Conservation (phyloP, 768 basidiomycete genomes). For the Lentinula raphanica region DNA sequence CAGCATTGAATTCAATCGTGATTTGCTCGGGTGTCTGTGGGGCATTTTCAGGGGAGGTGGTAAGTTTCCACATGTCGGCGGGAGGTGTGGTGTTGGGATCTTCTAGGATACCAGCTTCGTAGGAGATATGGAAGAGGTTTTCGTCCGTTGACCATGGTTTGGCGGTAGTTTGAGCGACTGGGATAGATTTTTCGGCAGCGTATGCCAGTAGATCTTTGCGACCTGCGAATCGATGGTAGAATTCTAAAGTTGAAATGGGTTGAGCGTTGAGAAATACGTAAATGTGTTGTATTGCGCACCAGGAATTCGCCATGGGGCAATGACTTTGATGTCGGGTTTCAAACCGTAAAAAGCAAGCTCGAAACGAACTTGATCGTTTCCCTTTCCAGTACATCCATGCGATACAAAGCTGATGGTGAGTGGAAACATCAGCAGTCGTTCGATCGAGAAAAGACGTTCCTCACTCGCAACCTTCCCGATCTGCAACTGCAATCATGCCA, state of each 20-base stretch:
- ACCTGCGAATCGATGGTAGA: constrained; percentile 96
- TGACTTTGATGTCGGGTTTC: constrained; percentile 97
- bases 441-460: constrained; percentile 30
- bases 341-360: constrained; percentile 98
- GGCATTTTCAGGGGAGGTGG: constrained; percentile 74
- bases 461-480: constrained; percentile 91
- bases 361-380: constrained; percentile 99
- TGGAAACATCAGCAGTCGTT: not conserved
- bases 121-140: constrained; percentile 99
- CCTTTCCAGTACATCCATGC: constrained; percentile 99
- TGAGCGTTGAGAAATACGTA: not conserved
- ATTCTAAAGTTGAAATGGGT: constrained; percentile 44
- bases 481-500: constrained; percentile 94
- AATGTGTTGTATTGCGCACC: constrained; percentile 38
- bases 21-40: constrained; percentile 76
- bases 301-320: constrained; percentile 96
- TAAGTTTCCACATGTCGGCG: constrained; percentile 98
- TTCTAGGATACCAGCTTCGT: constrained; percentile 98
- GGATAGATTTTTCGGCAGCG: constrained; percentile 83
- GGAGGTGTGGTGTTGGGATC: constrained; percentile 94
- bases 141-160: constrained; percentile 99
- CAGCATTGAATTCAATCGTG: constrained; percentile 78
- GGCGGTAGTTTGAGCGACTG: constrained; percentile 89
- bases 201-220: constrained; percentile 89
- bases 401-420: constrained; percentile 69